Evolutionary conservation across 805 yeast species (phyloP), one percentile per base, ranked within the genome.

Genomic region (Metschnikowia matae): DNA sequence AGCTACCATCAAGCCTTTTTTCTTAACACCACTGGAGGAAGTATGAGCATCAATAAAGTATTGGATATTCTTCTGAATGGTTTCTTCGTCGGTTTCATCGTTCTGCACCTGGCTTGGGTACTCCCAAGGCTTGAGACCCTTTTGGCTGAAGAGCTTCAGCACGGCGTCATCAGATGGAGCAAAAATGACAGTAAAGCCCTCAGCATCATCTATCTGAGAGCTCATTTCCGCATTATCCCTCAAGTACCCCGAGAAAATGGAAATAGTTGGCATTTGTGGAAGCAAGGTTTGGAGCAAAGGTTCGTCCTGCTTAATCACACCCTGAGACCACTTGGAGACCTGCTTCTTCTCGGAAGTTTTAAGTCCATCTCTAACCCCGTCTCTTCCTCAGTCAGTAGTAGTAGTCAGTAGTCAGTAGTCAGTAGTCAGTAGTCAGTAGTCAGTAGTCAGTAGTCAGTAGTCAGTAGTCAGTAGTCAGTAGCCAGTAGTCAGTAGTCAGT

Each of bases 121-220:
- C 62, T 85, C 84, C 96, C 96, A 89, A 18, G 96, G 96, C 63
- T 88, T 89, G 44, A 84, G 61, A 1, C 73, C 67, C 32, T 68
- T 68, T 2, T 70, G 64, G 26, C 68, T 67, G 51, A 88, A 71
- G 51, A 67, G 63, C 14, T 48, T 44, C 17, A 55, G 49, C 20
- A 73, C 60, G 3, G 89, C 91, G 10, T 64, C 66, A 60, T 89
- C 81, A 2, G 81, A 71, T 6, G 96, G 96, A 2, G 95, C 88
- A 60, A 89, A 77, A 6, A 89, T 77, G 20, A 87, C 67, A 26
- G 54, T 50, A 55, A 78, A 49, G 69, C 73, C 58, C 31, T 70
- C 67, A n/a, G 62, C 57, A 51, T 73, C 66, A 51, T 78, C 82
- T 54, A 85, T 77, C 54, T 76, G 73, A 17, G 60, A 50, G 29